Evolutionary conservation across 352 stramenopile genomes (phyloP).

Genomic region (Phytopythium montanum): DNA sequence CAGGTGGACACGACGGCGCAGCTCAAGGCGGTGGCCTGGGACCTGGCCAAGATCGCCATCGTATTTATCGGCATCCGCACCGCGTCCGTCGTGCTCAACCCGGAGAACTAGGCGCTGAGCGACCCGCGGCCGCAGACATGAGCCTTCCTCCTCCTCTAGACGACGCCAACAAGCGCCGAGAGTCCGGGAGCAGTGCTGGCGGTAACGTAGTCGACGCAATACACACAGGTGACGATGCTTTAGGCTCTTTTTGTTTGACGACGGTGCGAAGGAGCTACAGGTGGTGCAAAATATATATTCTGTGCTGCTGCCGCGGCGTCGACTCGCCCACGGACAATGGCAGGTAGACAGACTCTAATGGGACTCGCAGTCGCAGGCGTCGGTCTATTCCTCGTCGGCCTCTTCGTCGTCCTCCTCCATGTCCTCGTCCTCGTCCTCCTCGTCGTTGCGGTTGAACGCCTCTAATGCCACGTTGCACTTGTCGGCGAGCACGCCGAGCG

Average conservation of each 20-base stretch:
- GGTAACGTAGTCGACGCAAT: neutral
- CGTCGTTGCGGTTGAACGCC: constrained; percentile 55
- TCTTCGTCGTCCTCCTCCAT: constrained; percentile 34
- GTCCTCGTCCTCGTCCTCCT: constrained; percentile 44
- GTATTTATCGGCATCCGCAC: constrained; percentile 74
- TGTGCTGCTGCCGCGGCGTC: neutral
- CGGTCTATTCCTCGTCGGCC: constrained; percentile 55
- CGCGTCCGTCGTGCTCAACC: constrained; percentile 68
- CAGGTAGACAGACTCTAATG: constrained; percentile 1
- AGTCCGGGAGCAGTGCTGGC: neutral
- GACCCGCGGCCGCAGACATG: neutral
- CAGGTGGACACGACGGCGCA: constrained; percentile 76
- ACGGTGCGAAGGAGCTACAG: too few relatives aligned
- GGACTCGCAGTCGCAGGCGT: constrained; percentile 7
- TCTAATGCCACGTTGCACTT: constrained; percentile 86
- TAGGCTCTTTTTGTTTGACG: neutral
- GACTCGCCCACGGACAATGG: neutral
- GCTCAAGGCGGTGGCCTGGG: constrained; percentile 70
- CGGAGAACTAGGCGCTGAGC: constrained; percentile 34
- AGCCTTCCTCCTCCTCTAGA: neutral
- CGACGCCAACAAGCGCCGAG: neutral
- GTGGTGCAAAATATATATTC: constrained; percentile 5
- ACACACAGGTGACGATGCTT: neutral
- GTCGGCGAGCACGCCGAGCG: constrained; percentile 72
- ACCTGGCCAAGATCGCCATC: constrained; percentile 70